Evolutionary conservation across 2,329 filamentous ascomycete genomes (phyloP), one percentile per base, ranked within the genome.

Genomic region (Pseudogymnoascus sp.): DNA sequence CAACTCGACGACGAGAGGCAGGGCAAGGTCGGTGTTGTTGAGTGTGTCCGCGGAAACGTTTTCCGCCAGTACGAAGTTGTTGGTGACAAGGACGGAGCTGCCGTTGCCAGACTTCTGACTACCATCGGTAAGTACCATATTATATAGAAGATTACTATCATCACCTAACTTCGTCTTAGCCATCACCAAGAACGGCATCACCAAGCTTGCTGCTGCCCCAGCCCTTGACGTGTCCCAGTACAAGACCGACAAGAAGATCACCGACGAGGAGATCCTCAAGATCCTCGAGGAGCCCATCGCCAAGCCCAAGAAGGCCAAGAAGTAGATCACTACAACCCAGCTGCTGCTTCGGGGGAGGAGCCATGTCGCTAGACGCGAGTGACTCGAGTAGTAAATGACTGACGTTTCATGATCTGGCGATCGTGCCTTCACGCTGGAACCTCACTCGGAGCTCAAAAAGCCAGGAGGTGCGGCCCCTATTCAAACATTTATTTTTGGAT

Each of bases 161-260:
- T 12, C 42, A 51, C 39, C 27, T 44, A 64, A 58, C 58, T 38
- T 39, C 59, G 63, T 61, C 59, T 63, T 68, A 96, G 94, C 91
- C 65, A 92, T 99, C 76, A 97, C 92, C 72, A 99, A 99, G 86
- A 97, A 97, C 75, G 94, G 94, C 68, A 81, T 99, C 71, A 91
- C 89, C 73, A 91, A 90, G 79, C 80, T 99, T 63, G 87, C 91
- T 70, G 87, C 84, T 27, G 88, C 94, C 35, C 86, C 90, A 65
- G 75, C 87, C 21, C 82, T 89, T 66, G 91, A 97, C 73, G 75
- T 94, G 65, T 84, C 82, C 74, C 92, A 92, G 80, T 85, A 88
- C 82, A 89, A 96, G 84, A 88, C 91, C 35, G 92, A 97, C 77
- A 97, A 97, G 85, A 97, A 97, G 84, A 96, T 99, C 72, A 88